A percentile compares a stretch with the other conserved stretches of the same genome.
Evolutionary conservation across 495 filamentous ascomycete species (phyloP).

Genomic region (Tuber magnatum): DNA sequence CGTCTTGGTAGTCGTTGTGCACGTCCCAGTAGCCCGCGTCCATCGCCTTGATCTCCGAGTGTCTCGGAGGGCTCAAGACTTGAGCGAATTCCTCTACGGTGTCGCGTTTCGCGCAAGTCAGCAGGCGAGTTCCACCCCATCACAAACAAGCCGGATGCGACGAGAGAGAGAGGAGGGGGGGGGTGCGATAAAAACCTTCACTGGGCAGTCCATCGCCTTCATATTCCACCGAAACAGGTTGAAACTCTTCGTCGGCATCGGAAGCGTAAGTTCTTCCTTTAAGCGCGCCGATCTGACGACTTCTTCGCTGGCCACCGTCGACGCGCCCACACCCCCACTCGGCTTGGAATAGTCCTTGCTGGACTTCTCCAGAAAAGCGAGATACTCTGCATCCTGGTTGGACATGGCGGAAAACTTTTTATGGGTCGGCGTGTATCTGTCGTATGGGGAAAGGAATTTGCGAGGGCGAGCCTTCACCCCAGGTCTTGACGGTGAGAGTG

Average conservation of each 20-base stretch:
- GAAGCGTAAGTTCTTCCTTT: slow-evolving; percentile 49
- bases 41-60: slow-evolving; percentile 41
- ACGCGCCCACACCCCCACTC: slow-evolving; percentile 3
- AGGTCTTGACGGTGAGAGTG: slow-evolving; percentile 19
- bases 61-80: slow-evolving; percentile 12
- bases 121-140: neutral
- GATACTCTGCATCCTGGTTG: slow-evolving; percentile 20
- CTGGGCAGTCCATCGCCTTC: slow-evolving; percentile 41
- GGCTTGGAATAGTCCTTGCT: slow-evolving; percentile 32
- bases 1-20: slow-evolving; percentile 45
- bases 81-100: neutral
- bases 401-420: slow-evolving; percentile 5
- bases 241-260: slow-evolving; percentile 62
- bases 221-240: slow-evolving; percentile 54
- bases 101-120: neutral
- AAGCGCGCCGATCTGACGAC: slow-evolving; percentile 18
- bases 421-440: neutral
- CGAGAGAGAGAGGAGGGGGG: neutral
- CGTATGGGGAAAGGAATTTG: neutral
- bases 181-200: slow-evolving; percentile 40
- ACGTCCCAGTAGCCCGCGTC: slow-evolving; percentile 46
- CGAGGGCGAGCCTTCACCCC: neutral
- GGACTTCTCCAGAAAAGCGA: slow-evolving; percentile 29
- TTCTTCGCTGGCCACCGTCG: neutral
- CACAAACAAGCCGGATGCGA: neutral